Evolutionary conservation across 2,329 filamentous ascomycete species (phyloP), one percentile per base, ranked within the genome.

Genomic region (Apiospora rasikravindrae): DNA sequence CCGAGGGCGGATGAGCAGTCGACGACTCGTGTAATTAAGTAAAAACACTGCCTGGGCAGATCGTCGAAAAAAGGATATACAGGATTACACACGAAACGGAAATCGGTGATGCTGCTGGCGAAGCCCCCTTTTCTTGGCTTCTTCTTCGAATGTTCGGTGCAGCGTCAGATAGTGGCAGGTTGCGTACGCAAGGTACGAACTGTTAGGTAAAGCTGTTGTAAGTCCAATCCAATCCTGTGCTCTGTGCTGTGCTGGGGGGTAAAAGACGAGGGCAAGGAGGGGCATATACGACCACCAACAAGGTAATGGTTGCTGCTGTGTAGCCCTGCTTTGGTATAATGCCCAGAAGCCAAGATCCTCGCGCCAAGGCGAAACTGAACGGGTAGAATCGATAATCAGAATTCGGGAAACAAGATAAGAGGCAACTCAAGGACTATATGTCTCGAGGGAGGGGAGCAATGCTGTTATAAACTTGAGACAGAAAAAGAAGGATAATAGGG

Each of bases 91-190:
- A 45, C 26, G 22, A 6, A 24, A 37, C 33, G 4, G 33, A 37
- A 37, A 45, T 5, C 57, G 57, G 67, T 47, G 42, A 49, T 68
- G 67, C 29, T 68, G 67, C 29, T 49, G 45, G 33, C 44, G 16
- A 42, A 49, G 33, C 29, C 68, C 67, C 68, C 68, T 53, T 69
- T 53, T 69, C 68, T 69, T 69, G 68, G 68, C 68, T 69, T 42
- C 24, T 69, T 69, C 68, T 69, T 69, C 45, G 68, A 69, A 69
- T 69, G 47, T 69, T 69, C 68, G 68, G 68, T 69, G 68, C 68
- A 69, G 68, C 68, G 47, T 42, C 66, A 47, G 22, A 22, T 10
- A 45, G 40, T n/a, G 29, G 57, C 33, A 40, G 33, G 57, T 64
- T 64, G 57, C 11, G 19, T 19, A 33, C 53, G 57, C 29, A 37